Conservation (phyloP, 768 basidiomycete species). For the Leccinellum luteum region DNA sequence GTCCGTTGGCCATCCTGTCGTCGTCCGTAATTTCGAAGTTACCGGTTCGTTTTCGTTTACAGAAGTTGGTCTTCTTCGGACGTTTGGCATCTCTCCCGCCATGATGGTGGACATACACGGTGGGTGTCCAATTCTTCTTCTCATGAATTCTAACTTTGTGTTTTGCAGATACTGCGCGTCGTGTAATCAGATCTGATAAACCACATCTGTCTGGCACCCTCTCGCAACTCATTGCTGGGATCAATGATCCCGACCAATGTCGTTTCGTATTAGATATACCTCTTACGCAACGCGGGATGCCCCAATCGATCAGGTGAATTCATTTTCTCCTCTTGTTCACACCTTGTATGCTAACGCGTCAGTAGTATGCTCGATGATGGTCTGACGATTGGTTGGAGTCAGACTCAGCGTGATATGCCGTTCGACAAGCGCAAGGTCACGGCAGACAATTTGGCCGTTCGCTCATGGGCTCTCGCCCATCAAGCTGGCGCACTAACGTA, state of each 20-base stretch:
- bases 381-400: slow-evolving; percentile 1
- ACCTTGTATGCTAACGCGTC: background rate
- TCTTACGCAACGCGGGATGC: background rate
- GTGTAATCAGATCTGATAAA: background rate
- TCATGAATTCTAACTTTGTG: background rate
- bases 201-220: background rate
- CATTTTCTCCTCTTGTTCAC: too few relatives aligned
- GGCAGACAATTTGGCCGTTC: background rate
- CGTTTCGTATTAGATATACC: background rate
- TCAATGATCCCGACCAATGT: background rate
- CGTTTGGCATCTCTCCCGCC: background rate
- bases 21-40: background rate
- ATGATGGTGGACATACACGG: background rate
- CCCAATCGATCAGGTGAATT: background rate
- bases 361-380: slow-evolving; percentile 5
- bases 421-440: background rate
- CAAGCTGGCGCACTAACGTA: background rate
- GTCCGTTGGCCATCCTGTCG: background rate
- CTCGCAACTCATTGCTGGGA: background rate
- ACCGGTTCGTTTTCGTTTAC: background rate
- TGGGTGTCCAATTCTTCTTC: background rate
- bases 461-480: background rate
- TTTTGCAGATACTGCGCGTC: background rate
- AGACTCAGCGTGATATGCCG: background rate
- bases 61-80: background rate